Conservation (phyloP, 2,329 filamentous ascomycete species). For the Annulohypoxylon truncatum region DNA sequence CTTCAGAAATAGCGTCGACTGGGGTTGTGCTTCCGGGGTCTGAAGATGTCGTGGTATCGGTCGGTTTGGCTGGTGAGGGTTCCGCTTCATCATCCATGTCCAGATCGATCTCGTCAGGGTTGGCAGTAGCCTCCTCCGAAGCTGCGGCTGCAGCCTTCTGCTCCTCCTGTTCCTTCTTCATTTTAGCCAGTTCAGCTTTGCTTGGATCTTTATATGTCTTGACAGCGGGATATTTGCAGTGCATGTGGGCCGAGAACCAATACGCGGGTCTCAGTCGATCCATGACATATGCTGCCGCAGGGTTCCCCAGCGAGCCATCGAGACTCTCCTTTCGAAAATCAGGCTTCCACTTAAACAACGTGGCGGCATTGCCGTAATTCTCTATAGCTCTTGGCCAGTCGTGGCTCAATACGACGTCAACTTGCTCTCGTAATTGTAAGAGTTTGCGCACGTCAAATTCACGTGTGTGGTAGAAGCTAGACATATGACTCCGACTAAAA, state of each 20-base stretch:
- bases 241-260: slow-evolving; percentile 96
- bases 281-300: slow-evolving; percentile 82
- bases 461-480: slow-evolving; percentile 87
- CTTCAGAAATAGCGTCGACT: slow-evolving; percentile 62
- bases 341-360: slow-evolving; percentile 78
- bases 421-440: slow-evolving; percentile 83
- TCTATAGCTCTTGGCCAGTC: slow-evolving; percentile 94
- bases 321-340: slow-evolving; percentile 81
- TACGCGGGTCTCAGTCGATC: slow-evolving; percentile 82
- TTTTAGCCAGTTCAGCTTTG: slow-evolving; percentile 41
- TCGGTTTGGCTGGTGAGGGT: not conserved
- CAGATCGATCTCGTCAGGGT: slow-evolving; percentile 42
- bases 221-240: slow-evolving; percentile 84
- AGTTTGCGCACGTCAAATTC: slow-evolving; percentile 93
- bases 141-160: not conserved
- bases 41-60: slow-evolving; percentile 2
- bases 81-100: slow-evolving; percentile 26
- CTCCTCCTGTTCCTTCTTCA: slow-evolving; percentile 12
- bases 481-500: slow-evolving; percentile 80
- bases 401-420: slow-evolving; percentile 92
- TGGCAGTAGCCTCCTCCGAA: slow-evolving; percentile 56
- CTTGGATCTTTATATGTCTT: slow-evolving; percentile 61
- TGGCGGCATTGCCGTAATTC: slow-evolving; percentile 75
- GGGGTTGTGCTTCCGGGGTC: slow-evolving; percentile 28
- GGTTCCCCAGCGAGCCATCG: slow-evolving; percentile 80